Evolutionary conservation across 176 grass and related monocot genomes (phyloP).

Genomic region (Zea mays): Zm-B73-REFERENCE-NAM-5.0 NC_050099.1:207279501-207280000

Average conservation of each 20-base stretch:
- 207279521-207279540: background rate
- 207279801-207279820: background rate
- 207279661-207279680: no score
- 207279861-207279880: no score
- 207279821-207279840: background rate
- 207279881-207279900: no score
- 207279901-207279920: no score
- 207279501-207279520: background rate
- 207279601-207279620: no score
- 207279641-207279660: rapidly evolving
- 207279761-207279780: background rate
- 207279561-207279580: background rate
- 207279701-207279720: background rate
- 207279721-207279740: background rate
- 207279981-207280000: no score
- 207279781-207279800: background rate
- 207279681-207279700: background rate
- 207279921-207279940: no score
- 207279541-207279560: background rate
- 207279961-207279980: no score
- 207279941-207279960: no score
- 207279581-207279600: background rate
- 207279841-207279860: no score
- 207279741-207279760: background rate
- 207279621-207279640: no score